Evolutionary conservation across 257 asterid genomes (phyloP).

Genomic region (Knoxia roxburghii): DNA sequence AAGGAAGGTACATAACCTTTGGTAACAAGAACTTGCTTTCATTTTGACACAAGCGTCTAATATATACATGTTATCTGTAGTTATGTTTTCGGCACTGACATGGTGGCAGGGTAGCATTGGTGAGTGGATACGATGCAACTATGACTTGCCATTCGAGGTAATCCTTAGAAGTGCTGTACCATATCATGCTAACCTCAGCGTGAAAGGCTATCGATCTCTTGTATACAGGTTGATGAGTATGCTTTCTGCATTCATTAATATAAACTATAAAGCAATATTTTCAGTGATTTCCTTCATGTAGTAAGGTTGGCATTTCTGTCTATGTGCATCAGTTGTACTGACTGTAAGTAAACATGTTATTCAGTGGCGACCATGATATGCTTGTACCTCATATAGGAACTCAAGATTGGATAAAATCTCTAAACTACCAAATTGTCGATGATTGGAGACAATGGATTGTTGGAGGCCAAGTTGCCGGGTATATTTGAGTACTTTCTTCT

Average conservation of each 20-base stretch:
- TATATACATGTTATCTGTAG: background rate
- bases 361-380: constrained; percentile 32
- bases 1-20: constrained; percentile 24
- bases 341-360: background rate
- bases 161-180: background rate
- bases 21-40: background rate
- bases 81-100: background rate
- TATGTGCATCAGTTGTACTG: background rate
- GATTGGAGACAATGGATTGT: constrained; percentile 32
- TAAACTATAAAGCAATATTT: no score
- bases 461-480: constrained; percentile 35
- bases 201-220: constrained; percentile 29
- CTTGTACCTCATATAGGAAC: constrained; percentile 19
- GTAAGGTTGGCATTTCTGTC: background rate
- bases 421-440: constrained; percentile 22
- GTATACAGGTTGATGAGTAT: constrained; percentile 27
- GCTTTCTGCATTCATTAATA: background rate
- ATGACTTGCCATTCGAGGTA: background rate
- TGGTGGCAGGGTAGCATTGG: constrained; percentile 22
- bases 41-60: background rate
- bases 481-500: background rate
- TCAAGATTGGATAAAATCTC: constrained; percentile 30
- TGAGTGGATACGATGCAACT: constrained; percentile 22
- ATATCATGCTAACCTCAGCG: constrained; percentile 29
- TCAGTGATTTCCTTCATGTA: no score